These are phyloP conservation scores for Kockiozyma suomiensis DNA, from an alignment of 805 yeast species.

Conservation along the genomic window DNA sequence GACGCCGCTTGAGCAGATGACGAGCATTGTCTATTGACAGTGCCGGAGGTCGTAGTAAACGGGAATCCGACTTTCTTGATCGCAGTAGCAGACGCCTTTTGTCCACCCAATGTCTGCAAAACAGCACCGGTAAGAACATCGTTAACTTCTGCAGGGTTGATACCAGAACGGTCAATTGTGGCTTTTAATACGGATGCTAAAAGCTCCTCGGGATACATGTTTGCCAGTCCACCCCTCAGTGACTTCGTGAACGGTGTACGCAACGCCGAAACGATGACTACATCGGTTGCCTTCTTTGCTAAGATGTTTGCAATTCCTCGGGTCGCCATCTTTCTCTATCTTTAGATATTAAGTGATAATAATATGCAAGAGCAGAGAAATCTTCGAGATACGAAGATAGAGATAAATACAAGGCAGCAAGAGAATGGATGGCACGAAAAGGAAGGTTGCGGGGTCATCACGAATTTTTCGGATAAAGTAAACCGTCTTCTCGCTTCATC, in stretches of 20 bases:
- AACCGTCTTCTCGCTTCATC: background rate
- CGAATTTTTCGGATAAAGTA: too few relatives aligned
- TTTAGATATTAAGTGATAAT: background rate
- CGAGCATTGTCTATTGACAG: slow-evolving; percentile 47
- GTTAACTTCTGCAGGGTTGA: slow-evolving; percentile 41
- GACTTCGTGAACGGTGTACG: slow-evolving; percentile 46
- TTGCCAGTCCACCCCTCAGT: slow-evolving; percentile 46
- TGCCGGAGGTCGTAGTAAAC: slow-evolving; percentile 43
- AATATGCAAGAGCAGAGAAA: background rate
- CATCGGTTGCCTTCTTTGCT: slow-evolving; percentile 35
- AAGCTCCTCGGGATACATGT: slow-evolving; percentile 45
- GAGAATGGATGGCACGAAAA: too few relatives aligned
- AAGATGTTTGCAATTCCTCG: slow-evolving; percentile 14
- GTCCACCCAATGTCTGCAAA: slow-evolving; percentile 46
- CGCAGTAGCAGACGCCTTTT: slow-evolving; percentile 46
- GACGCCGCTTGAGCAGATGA: slow-evolving; percentile 48
- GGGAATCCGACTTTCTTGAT: slow-evolving; percentile 45
- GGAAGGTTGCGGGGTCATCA: too few relatives aligned
- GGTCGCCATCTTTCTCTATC: slow-evolving; percentile 4
- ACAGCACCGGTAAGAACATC: slow-evolving; percentile 48
- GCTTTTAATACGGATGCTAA: slow-evolving; percentile 42
- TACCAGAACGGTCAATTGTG: slow-evolving; percentile 38
- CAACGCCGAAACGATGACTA: slow-evolving; percentile 45
- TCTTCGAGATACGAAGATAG: background rate
- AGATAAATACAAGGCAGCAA: too few relatives aligned